Base-by-base conservation (phyloP, 2,329 filamentous ascomycete genomes). In the Ascosphaera pollenicola region DNA sequence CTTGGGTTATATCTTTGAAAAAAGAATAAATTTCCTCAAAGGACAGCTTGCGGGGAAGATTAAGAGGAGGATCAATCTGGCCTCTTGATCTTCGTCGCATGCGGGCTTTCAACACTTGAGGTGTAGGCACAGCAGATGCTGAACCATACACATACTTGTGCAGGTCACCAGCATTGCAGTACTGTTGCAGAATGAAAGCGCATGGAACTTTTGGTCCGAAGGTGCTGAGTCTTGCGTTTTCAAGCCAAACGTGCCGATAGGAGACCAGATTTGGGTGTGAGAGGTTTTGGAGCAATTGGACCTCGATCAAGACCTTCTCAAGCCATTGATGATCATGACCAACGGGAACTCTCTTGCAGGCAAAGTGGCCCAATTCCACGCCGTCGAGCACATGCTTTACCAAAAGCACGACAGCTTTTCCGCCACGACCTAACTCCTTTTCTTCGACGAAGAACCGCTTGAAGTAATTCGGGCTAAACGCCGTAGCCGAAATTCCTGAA, bases 21-120 rank as follows among this genome's bases (percentile, higher is more conserved):
- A 95, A 79, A 0, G 85, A 91, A 57, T 92, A 94, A 17, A 98
- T 95, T 49, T 95, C 81, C 43, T 95, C 87, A 43, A 94, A 81
- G 0, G 73, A 67, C 35, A 82, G 65, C 19, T 60, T 66, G 26
- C 71, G 67, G 7, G 65, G 64, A 11, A 72, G 42, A n/a, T 69
- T 63, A 1, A 59, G 49, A 0, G 73, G 71, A 1, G 66, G 63
- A 35, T 91, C 82, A 2, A 69, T 55, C 35, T 83, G 73, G 0
- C 82, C 82, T 49, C 74, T 82, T 2, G 89, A 94, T 40, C 74
- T 73, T 39, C 87, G 71, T 36, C 89, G 73, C 53, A 92, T 72
- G 39, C 81, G 79, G 5, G 84, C 83, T 54, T 95, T 95, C 48
- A 95, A 64, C 49, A 89, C 74, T 50, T 95, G 80, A 41, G 81